phyloP scores from a whole-genome alignment of 495 filamentous ascomycete species.

The Trichoderma parareesei region DNA sequence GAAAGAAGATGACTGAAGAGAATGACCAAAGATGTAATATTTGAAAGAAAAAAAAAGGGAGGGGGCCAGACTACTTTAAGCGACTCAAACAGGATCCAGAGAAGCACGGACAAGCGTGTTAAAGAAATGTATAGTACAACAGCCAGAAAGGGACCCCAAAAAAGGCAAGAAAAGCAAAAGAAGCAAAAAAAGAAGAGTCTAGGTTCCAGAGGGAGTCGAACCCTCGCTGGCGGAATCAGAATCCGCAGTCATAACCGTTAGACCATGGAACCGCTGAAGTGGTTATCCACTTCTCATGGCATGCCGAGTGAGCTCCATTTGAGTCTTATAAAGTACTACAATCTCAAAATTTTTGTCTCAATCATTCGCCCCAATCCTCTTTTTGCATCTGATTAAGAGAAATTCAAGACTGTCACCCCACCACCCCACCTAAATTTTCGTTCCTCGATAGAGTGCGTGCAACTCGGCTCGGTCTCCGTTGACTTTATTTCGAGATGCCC shows the following conservation, averaged over 20 bases:
- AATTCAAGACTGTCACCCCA: conserved; percentile 1
- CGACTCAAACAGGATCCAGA: too few species aligned
- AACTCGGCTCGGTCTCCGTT: neutral
- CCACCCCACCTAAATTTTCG: conserved; percentile 13
- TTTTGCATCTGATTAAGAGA: neutral
- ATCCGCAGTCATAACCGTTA: conserved; percentile 10
- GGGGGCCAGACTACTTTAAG: too few species aligned
- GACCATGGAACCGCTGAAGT: conserved; percentile 1
- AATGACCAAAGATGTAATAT: too few species aligned
- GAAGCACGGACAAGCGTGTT: too few species aligned
- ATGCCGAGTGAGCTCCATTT: neutral
- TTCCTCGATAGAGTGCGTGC: neutral
- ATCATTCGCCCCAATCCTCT: neutral
- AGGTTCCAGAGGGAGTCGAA: conserved; percentile 8
- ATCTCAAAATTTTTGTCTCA: neutral
- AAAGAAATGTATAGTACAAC: too few species aligned
- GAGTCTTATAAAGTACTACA: neutral
- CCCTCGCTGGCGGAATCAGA: conserved; percentile 10
- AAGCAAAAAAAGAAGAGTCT: neutral
- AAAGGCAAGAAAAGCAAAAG: neutral
- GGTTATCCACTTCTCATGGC: neutral
- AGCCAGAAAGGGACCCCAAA: too few species aligned
- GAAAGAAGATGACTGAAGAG: too few species aligned
- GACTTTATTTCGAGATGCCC: neutral
- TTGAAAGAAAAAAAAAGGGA: too few species aligned